phyloP scores from a whole-genome alignment of 78 protist genomes.

The Dictyostelium discoideum region DNA sequence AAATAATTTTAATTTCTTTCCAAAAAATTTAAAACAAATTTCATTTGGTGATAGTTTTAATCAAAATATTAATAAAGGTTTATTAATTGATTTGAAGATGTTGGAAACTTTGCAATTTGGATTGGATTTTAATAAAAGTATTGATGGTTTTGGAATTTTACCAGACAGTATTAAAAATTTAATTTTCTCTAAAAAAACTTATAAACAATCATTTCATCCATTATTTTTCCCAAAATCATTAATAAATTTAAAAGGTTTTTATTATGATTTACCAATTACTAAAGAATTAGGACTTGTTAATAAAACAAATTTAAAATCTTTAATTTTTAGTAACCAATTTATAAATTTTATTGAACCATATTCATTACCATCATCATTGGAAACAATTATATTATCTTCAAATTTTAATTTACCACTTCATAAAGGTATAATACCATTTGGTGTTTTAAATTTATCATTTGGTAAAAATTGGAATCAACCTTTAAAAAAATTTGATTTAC shows the following conservation, averaged over 20 bases:
- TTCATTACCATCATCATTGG: neutral
- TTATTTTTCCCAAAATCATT: neutral
- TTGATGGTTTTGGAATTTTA: neutral
- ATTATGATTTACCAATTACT: neutral
- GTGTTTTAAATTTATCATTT: neutral
- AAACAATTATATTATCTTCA: neutral
- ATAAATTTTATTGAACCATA: neutral
- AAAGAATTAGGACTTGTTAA: neutral
- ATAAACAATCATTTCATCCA: neutral
- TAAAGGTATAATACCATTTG: neutral
- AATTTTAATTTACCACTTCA: neutral
- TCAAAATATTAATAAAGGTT: neutral
- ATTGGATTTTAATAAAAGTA: neutral
- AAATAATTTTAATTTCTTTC: neutral
- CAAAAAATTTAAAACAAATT: neutral
- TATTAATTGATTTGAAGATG: neutral
- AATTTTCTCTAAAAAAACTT: neutral
- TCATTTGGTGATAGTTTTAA: neutral
- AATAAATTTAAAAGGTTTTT: neutral
- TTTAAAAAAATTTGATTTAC: neutral
- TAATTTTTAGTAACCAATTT: neutral
- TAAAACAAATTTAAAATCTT: neutral
- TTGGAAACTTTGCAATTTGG: neutral
- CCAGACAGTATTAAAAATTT: neutral
- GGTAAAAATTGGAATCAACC: neutral